A percentile compares a stretch with the other conserved stretches of the same genome.
Evolutionary conservation across 495 filamentous ascomycete species (phyloP).

Genomic region (Podospora conica): DNA sequence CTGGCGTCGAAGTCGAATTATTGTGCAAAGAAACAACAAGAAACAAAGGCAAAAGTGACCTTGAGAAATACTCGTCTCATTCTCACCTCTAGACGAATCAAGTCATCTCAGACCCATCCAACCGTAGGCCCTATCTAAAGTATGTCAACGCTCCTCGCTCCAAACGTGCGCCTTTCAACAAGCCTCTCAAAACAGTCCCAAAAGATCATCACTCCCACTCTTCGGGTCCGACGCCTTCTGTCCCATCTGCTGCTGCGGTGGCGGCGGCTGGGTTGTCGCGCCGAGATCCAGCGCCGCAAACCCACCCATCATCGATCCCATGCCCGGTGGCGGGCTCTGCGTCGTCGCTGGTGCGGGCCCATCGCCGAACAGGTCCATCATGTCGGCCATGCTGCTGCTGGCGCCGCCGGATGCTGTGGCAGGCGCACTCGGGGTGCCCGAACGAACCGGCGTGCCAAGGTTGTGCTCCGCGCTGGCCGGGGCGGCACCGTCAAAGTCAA

Average conservation of each 20-base stretch:
- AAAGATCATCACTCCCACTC: constrained; percentile 79
- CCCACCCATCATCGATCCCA: constrained; percentile 70
- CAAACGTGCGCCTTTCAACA: not conserved
- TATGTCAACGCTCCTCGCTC: not conserved
- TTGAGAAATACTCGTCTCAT: not conserved
- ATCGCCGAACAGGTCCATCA: constrained; percentile 77
- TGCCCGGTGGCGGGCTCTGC: constrained; percentile 18
- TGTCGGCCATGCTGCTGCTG: constrained; percentile 70
- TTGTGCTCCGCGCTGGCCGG: constrained; percentile 80
- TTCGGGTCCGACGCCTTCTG: constrained; percentile 38
- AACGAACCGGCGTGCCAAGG: constrained; percentile 70
- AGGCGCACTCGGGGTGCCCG: constrained; percentile 54
- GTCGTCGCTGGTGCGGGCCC: not conserved
- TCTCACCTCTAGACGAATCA: not conserved
- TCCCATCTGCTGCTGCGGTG: constrained; percentile 44
- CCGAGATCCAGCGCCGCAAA: constrained; percentile 76
- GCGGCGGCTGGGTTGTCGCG: constrained; percentile 51
- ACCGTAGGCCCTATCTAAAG: not conserved
- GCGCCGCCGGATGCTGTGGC: constrained; percentile 24
- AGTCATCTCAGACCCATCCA: not conserved
- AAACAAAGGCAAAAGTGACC: not conserved
- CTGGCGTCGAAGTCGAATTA: no score
- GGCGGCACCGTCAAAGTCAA: constrained; percentile 93
- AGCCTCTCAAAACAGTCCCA: constrained; percentile 74
- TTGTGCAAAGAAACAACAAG: not conserved